Base-by-base conservation (phyloP, 2,329 filamentous ascomycete species). In the Escovopsis weberi region DNA sequence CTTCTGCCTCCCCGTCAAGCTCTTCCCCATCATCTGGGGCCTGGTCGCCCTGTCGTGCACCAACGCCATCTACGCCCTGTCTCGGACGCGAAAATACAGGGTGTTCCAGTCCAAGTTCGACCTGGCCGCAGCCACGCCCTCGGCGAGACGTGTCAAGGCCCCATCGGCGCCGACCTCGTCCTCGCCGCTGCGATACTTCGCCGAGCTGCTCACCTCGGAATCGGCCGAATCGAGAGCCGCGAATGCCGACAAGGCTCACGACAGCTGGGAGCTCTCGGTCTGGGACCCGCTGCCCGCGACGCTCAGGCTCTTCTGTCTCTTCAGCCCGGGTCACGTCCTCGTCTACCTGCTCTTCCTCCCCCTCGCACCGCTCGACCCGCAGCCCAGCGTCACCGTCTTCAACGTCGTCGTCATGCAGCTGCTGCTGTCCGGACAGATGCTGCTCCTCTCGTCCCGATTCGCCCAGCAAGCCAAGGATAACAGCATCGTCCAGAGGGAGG, bases 241-340 rank as follows among this genome's bases (percentile, higher is more conserved):
- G 26, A 84, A 95, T 61, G 85, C 89, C 0, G 82, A 91, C 56
- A 77, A 80, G 44, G 74, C 75, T 26, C 75, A 81, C 10, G 88
- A 98, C 60, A 91, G 98, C 9, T 98, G 91, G 91, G 88, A 98
- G 61, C 65, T 98, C 40, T 75, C 82, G 2, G 73, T 96, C 6
- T 98, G 91, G 91, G 88, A 96, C 58, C 91, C 93, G 32, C 74
- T 89, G 38, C 86, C 88, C 2, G 72, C 94, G 33, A 86, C 79
- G 38, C 64, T 96, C 42, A 78, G 80, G 33, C 67, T 96, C 3
- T 87, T 95, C 56, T 91, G 85, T 53, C 68, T 91, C 35, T 96
- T 98, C 66, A 94, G 88, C 53, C 91, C 91, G 0, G 84, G 86
- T 0, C 93, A 98, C 62, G 75, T 94, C n/a, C 65, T 94, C 39